phyloP scores from a whole-genome alignment of 176 grass and related monocot genomes.

The Musa beccarii region DNA sequence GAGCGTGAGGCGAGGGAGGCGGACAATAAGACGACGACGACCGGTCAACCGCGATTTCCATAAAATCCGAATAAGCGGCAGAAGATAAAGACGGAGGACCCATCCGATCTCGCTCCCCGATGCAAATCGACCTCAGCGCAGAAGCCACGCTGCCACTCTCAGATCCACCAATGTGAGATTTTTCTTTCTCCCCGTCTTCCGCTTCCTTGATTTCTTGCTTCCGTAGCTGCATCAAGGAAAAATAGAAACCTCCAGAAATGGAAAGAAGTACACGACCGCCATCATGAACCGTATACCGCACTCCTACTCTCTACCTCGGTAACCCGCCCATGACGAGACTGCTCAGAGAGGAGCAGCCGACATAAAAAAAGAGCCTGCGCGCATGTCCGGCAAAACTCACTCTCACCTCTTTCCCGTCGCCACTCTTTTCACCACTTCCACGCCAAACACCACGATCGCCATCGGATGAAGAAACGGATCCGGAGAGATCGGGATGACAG shows the following conservation, averaged over 20 bases:
- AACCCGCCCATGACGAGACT: neutral
- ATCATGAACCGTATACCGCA: neutral
- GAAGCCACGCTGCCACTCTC: neutral
- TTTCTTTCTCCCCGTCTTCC: neutral
- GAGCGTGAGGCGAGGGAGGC: too few species aligned
- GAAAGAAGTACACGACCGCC: neutral
- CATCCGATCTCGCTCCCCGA: neutral
- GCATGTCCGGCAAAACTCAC: too few species aligned
- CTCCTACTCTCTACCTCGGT: neutral
- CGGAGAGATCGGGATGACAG: constrained; percentile 4
- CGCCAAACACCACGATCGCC: neutral
- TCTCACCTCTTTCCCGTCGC: neutral
- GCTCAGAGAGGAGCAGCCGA: neutral
- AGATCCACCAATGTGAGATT: neutral
- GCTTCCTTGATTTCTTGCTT: neutral
- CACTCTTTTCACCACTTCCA: neutral
- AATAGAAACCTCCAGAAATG: neutral
- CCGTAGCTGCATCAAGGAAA: neutral
- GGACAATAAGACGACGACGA: too few species aligned
- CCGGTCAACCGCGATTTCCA: too few species aligned
- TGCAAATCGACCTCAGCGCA: neutral
- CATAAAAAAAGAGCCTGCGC: too few species aligned
- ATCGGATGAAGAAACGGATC: neutral
- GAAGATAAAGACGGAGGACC: too few species aligned
- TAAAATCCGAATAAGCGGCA: too few species aligned